Base-by-base conservation (phyloP, 1,139 yeast species). In the Lipomyces yarrowii region DNA sequence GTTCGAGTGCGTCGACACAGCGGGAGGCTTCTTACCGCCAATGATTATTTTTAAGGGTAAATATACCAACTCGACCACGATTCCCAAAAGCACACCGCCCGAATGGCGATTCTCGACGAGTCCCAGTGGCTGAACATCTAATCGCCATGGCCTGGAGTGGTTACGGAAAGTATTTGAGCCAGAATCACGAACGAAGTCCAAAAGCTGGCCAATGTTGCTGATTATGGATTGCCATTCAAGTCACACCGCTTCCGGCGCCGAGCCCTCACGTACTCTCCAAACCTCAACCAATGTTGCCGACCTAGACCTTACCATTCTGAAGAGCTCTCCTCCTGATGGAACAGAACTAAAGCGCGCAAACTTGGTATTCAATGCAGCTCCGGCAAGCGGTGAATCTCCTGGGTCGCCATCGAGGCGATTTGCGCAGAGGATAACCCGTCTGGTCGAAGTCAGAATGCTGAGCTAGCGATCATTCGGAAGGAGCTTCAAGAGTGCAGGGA, bases 401-500 rank as follows among this genome's bases (percentile, higher is more conserved):
- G 0, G 10, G 10, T 11, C 21, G 3, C 53, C 53, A 15, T 2
- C 53, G 3, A n/a, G 53, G 53, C 54, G 54, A 15, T n/a, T 21
- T 13, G 54, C 54, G 30, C 10, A 51, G 54, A 15, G 54, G 18
- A 51, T 51, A 7, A 39, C 46, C 30, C 54, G 15, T 7, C 54
- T 51, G 54, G 32, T 18, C 26, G 32, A 51, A 51, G n/a, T 2
- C 30, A 51, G 7, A 51, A 51, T 51, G 54, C 32, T 26, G 54
- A 51, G 54, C 54, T 21, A 51, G 11, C 54, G 54, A 26, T 51
- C 18, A 1, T 51, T 8, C 54, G 54, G 54, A 51, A 51, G 54
- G 54, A 51, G 54, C 54, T 51, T n/a, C 54, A 51, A 51, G 54
- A 51, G 54, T 21, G 54, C 21, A 51, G 32, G 54, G 32, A 18